Evolutionary conservation across 2,329 filamentous ascomycete genomes (phyloP), one percentile per base, ranked within the genome.

Genomic region (Arthroderma sp.): DNA sequence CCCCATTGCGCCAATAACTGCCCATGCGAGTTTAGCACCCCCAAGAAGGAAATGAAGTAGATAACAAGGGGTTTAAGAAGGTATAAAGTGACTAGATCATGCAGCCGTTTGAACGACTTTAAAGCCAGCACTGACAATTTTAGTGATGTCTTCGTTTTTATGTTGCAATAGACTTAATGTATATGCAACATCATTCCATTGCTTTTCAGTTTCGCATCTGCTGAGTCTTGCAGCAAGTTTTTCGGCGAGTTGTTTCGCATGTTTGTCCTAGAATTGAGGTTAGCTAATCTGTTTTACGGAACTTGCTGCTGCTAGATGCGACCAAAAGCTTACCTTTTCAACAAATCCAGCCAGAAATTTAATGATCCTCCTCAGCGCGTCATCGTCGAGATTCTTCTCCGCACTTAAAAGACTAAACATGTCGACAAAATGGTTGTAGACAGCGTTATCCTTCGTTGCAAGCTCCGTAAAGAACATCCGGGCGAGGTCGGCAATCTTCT

Each of bases 351-450:
- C 80, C 59, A 98, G 66, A 66, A 98, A 98, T 59, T 86, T 87
- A 51, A 98, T 75, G 48, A 98, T 89, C 49, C 84, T 75, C 61
- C 77, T 80, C 65, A 98, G 81, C 27, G 83, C 78, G 54, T 94
- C 86, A 61, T 95, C 89, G 6, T 86, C 80, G 52, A 98, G 71
- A 29, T 72, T 77, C 43, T 77, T 76, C 54, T 93, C 89, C 0
- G 87, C 83, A 47, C 85, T 91, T 39, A 98, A 71, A 52, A 96
- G 68, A 58, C 84, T 89, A 65, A 98, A 98, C 85, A 98, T 96
- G 61, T 98, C 91, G 29, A 98, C 87, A 65, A 98, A 98, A 67
- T 98, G 89, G 62, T 98, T 98, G 65, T 98, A 98, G 2, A 98
- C 86, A 2, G 91, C 91, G 59, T 98, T 98, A 62, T 98, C 91